Percentiles rank a stretch among this genome's conserved stretches.
phyloP scores from a whole-genome alignment of 176 grass and related monocot genomes.

The Dendrocalamus sinicus region DNA sequence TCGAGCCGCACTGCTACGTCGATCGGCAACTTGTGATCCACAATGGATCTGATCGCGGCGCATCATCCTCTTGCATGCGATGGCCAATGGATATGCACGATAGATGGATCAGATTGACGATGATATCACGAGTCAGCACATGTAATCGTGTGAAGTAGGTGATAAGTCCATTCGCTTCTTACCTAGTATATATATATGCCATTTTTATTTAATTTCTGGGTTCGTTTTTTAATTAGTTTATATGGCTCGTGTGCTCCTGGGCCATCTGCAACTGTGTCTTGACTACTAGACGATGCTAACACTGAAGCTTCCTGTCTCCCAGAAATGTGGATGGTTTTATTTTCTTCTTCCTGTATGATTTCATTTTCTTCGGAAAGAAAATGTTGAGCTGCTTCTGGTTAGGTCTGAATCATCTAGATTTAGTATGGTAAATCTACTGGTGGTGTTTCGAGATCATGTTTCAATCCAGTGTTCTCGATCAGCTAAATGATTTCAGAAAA shows the following conservation, averaged over 20 bases:
- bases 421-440: not conserved
- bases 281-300: not conserved
- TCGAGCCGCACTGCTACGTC: not conserved
- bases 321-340: not conserved
- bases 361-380: not conserved
- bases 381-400: not conserved
- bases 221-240: not conserved
- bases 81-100: not conserved
- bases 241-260: not conserved
- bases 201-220: not conserved
- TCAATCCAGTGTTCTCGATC: too few species aligned
- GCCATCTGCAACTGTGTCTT: not conserved
- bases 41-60: not conserved
- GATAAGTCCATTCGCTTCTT: not conserved
- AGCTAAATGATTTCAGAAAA: too few species aligned
- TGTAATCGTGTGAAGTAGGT: not conserved
- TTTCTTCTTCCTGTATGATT: not conserved
- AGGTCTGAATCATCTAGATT: not conserved
- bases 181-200: too few species aligned
- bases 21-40: conserved; percentile 53
- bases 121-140: not conserved
- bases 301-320: not conserved
- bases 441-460: not conserved
- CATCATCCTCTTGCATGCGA: conserved; percentile 13
- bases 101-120: conserved; percentile 17